Evolutionary conservation across 768 basidiomycete genomes (phyloP).

Genomic region (Rubroboletus satanas): DNA sequence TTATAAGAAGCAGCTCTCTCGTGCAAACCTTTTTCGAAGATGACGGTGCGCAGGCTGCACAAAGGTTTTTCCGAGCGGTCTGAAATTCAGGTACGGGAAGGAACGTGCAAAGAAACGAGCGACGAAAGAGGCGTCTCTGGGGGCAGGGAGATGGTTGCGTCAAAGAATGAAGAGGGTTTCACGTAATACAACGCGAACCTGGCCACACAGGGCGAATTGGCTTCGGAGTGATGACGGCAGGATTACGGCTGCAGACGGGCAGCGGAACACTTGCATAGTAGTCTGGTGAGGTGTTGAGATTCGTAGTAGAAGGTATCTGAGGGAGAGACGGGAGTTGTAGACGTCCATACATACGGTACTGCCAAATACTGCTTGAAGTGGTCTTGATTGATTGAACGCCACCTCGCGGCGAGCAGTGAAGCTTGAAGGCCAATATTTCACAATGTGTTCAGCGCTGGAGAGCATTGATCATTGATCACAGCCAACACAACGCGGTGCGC

Average conservation of each 20-base stretch:
- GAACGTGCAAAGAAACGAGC: conserved; percentile 4
- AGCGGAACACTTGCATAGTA: not conserved
- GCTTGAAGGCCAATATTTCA: not conserved
- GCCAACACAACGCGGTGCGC: not conserved
- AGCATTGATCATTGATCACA: not conserved
- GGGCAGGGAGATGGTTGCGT: not conserved
- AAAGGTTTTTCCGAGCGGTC: not conserved
- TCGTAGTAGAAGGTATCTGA: not conserved
- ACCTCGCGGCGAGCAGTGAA: not conserved
- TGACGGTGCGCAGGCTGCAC: not conserved
- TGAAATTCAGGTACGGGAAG: not conserved
- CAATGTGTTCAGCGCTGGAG: not conserved
- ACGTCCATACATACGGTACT: not conserved
- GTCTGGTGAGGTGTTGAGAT: not conserved
- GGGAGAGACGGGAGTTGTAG: not conserved
- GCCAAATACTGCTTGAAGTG: not conserved
- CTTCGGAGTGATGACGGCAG: not conserved
- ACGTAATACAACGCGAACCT: not conserved
- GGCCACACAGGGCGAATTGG: not conserved
- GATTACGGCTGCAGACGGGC: not conserved
- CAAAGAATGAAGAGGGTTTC: not conserved
- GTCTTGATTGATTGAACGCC: not conserved
- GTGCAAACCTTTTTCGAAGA: not conserved
- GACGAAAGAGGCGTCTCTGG: not conserved
- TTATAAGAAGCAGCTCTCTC: not conserved